Conservation (phyloP, 2,329 filamentous ascomycete species). For the Stachybotrys elegans region DNA sequence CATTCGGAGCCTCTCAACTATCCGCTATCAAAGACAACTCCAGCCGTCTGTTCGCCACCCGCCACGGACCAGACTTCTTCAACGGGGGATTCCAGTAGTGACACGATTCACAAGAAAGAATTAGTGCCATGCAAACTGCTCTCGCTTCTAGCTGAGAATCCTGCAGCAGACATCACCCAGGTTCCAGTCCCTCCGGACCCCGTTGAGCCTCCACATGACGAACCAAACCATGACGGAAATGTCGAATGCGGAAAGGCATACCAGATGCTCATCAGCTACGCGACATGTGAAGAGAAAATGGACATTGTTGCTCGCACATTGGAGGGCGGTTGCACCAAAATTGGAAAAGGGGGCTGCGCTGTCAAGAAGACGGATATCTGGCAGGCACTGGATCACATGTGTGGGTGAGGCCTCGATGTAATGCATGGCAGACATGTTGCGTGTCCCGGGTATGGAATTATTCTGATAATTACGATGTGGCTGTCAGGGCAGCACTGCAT, state of each 20-base stretch:
- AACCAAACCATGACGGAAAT: neutral
- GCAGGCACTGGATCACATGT: constrained; percentile 1
- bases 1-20: neutral
- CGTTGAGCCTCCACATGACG: neutral
- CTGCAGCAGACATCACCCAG: constrained; percentile 4
- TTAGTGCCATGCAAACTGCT: constrained; percentile 3
- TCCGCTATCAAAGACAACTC: neutral
- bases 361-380: constrained; percentile 3
- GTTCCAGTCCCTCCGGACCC: neutral
- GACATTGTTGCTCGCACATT: constrained; percentile 3
- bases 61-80: neutral
- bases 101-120: no score
- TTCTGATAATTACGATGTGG: no score
- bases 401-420: no score
- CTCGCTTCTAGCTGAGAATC: constrained; percentile 4
- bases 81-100: no score
- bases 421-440: no score
- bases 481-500: no score
- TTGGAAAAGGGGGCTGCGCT: constrained; percentile 1
- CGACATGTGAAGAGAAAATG: constrained; percentile 5
- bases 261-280: constrained; percentile 6
- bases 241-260: constrained; percentile 5
- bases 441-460: no score
- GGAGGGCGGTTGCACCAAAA: constrained; percentile 2
- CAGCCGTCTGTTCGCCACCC: neutral